Evolutionary conservation across 2,329 filamentous ascomycete genomes (phyloP).

Genomic region (Neospermospora avenae): DNA sequence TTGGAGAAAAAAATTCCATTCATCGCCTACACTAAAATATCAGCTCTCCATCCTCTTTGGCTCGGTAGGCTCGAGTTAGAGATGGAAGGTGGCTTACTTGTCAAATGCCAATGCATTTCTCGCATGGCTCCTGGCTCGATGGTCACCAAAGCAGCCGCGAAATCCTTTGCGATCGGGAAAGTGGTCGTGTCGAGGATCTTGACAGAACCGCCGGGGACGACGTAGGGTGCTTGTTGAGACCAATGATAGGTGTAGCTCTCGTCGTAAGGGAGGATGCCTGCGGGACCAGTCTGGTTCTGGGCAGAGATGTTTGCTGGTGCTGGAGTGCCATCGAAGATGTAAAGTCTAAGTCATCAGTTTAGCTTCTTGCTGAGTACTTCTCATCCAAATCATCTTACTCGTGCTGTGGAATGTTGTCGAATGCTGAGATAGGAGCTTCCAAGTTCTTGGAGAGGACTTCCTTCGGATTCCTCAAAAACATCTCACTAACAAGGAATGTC

Average conservation of each 20-base stretch:
- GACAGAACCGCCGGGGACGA: slow-evolving; percentile 53
- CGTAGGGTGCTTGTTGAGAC: slow-evolving; percentile 42
- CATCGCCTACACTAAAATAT: too few relatives aligned
- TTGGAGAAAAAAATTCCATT: slow-evolving; percentile 59
- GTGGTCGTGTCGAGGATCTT: slow-evolving; percentile 56
- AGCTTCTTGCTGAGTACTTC: too few relatives aligned
- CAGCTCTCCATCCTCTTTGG: too few relatives aligned
- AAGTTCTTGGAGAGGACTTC: slow-evolving; percentile 54
- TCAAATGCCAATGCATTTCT: slow-evolving; percentile 44
- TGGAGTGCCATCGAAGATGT: slow-evolving; percentile 51
- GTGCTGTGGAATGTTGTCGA: slow-evolving; percentile 44
- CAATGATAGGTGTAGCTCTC: slow-evolving; percentile 49
- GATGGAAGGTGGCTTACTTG: not conserved
- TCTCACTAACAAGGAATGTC: slow-evolving; percentile 49
- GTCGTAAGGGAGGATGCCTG: slow-evolving; percentile 40
- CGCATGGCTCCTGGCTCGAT: slow-evolving; percentile 53
- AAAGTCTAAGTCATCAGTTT: slow-evolving; percentile 32
- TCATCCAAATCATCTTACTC: too few relatives aligned
- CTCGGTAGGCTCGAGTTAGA: too few relatives aligned
- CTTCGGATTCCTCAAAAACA: slow-evolving; percentile 33
- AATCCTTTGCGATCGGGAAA: slow-evolving; percentile 66
- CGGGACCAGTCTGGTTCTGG: slow-evolving; percentile 45
- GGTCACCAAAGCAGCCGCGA: slow-evolving; percentile 69
- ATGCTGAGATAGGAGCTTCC: slow-evolving; percentile 44
- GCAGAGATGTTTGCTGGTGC: slow-evolving; percentile 43